Evolutionary conservation across 164 flowering plant genomes (phyloP).

Genomic region (Nymphaea colorata): DNA sequence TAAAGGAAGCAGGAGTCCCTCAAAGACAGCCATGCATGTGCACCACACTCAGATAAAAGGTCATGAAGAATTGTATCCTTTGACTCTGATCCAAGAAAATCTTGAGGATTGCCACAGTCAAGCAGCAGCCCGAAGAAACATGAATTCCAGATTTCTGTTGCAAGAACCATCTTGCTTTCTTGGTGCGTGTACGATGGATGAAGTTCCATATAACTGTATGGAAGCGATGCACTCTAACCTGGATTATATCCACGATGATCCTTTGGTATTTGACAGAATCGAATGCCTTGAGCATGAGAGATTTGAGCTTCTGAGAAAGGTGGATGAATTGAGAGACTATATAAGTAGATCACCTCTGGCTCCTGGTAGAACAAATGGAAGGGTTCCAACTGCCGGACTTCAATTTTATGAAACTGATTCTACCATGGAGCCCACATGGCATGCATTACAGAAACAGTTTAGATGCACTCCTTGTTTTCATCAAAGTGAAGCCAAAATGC

Average conservation of each 20-base stretch:
- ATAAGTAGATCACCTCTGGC: constrained; percentile 17
- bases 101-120: not conserved
- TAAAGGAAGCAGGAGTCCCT: not conserved
- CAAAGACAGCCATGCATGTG: not conserved
- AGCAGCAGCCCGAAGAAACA: not conserved
- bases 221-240: not conserved
- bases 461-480: not conserved
- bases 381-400: constrained; percentile 9
- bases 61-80: too few species aligned
- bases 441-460: not conserved
- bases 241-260: not conserved
- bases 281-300: constrained; percentile 26
- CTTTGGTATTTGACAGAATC: constrained; percentile 11
- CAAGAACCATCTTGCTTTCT: not conserved
- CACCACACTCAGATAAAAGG: not conserved
- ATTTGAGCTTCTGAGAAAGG: constrained; percentile 41
- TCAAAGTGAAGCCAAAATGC: not conserved
- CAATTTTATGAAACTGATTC: constrained; percentile 5
- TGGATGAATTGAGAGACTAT: constrained; percentile 49
- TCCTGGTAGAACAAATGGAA: constrained; percentile 13
- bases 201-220: not conserved
- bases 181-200: not conserved
- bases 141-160: not conserved
- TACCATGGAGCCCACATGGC: not conserved
- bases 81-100: not conserved